These are phyloP conservation scores for Aspergillus sp. DNA, from an alignment of 2,329 filamentous ascomycete species.

Conservation along the genomic window DNA sequence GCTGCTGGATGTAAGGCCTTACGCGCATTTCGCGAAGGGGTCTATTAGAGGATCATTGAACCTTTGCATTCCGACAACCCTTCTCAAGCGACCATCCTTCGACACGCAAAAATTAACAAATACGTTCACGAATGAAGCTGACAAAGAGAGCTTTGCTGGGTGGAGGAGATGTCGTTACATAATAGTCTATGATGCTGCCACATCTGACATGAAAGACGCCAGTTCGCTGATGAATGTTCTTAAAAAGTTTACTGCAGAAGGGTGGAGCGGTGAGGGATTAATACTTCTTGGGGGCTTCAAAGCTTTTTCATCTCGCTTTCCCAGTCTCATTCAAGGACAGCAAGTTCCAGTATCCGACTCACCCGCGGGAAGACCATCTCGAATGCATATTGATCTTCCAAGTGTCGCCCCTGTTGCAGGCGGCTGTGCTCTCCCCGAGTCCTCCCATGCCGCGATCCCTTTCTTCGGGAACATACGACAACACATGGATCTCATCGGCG, in stretches of 20 bases:
- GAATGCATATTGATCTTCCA: constrained; percentile 54
- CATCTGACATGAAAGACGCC: constrained; percentile 77
- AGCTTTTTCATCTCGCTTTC: constrained; percentile 68
- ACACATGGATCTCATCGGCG: constrained; percentile 91
- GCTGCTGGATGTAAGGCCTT: constrained; percentile 82
- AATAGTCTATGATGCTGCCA: constrained; percentile 82
- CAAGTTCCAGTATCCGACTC: constrained; percentile 32
- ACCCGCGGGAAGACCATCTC: constrained; percentile 50
- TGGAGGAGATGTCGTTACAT: constrained; percentile 77
- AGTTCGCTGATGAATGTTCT: constrained; percentile 79
- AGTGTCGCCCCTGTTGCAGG: constrained; percentile 78
- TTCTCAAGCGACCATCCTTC: constrained; percentile 88
- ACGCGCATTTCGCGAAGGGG: constrained; percentile 74
- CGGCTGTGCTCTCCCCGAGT: constrained; percentile 75
- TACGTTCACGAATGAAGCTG: constrained; percentile 73
- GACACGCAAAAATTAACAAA: constrained; percentile 84
- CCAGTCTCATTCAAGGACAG: constrained; percentile 46
- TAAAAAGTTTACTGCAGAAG: constrained; percentile 87
- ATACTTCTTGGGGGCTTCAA: constrained; percentile 82
- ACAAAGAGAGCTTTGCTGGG: constrained; percentile 70
- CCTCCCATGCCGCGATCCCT: constrained; percentile 70
- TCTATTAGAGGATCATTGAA: constrained; percentile 82
- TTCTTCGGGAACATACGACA: constrained; percentile 97
- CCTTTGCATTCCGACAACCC: constrained; percentile 89
- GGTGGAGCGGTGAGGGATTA: constrained; percentile 71